Conservation (phyloP, 2,329 filamentous ascomycete species). For the Stachybotrys elegans region DNA sequence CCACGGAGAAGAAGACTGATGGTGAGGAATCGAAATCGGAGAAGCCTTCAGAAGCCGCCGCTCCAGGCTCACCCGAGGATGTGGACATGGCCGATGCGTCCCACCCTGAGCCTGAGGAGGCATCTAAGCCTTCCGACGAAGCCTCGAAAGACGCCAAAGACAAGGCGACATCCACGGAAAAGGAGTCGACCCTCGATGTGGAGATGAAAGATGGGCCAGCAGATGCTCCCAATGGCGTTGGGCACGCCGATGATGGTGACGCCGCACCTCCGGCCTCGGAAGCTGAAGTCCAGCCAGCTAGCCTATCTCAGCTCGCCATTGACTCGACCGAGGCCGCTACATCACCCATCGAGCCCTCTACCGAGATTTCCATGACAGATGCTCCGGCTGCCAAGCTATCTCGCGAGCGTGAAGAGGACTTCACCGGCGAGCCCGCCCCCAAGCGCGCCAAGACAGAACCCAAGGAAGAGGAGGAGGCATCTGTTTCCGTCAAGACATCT, state of each 20-base stretch:
- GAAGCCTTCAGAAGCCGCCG: no score
- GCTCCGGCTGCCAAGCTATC: slow-evolving; percentile 57
- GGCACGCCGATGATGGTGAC: slow-evolving; percentile 12
- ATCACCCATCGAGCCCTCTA: slow-evolving; percentile 20
- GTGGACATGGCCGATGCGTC: slow-evolving; percentile 19
- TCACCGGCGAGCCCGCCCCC: slow-evolving; percentile 57
- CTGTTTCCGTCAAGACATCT: slow-evolving; percentile 3
- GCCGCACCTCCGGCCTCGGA: slow-evolving; percentile 24
- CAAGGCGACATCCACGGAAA: not conserved
- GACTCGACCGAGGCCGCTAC: slow-evolving; percentile 26
- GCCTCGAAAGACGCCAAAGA: not conserved
- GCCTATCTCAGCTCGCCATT: slow-evolving; percentile 33
- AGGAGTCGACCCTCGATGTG: slow-evolving; percentile 4
- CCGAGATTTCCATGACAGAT: slow-evolving; percentile 50
- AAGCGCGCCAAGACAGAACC: slow-evolving; percentile 77
- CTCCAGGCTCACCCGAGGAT: slow-evolving; percentile 17
- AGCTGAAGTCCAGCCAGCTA: slow-evolving; percentile 27
- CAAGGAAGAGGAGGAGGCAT: slow-evolving; percentile 30
- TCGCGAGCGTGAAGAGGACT: slow-evolving; percentile 74
- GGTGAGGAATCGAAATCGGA: no score
- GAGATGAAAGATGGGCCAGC: slow-evolving; percentile 13
- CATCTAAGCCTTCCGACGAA: slow-evolving; percentile 1
- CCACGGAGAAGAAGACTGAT: slow-evolving; percentile 12
- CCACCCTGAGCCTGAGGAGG: slow-evolving; percentile 7
- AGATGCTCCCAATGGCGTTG: not conserved